Evolutionary conservation across 805 yeast genomes (phyloP).

Genomic region (Spathaspora passalidarum): DNA sequence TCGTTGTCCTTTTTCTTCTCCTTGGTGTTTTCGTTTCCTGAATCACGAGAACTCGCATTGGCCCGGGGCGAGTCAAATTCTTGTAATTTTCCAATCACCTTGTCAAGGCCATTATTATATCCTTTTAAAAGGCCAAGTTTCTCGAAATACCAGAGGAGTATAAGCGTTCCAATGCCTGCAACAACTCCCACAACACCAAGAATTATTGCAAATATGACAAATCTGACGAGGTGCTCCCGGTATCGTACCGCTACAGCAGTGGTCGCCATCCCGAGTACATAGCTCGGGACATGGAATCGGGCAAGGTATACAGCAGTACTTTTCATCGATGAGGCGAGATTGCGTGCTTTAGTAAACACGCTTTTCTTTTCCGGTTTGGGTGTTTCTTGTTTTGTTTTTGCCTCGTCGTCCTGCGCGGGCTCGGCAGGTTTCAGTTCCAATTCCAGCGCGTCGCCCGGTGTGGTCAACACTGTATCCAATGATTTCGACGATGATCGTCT

Average conservation of each 20-base stretch:
- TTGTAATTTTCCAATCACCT: not conserved
- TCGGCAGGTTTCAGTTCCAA: not conserved
- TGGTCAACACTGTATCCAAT: not conserved
- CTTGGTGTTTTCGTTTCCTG: not conserved
- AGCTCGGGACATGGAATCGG: slow-evolving; percentile 4
- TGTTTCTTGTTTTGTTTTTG: not conserved
- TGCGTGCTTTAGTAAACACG: not conserved
- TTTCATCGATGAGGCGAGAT: not conserved
- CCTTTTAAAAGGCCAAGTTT: not conserved
- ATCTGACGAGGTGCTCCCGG: not conserved
- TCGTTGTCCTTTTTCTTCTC: not conserved
- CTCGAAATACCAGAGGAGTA: slow-evolving; percentile 2
- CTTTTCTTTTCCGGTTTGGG: not conserved
- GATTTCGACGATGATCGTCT: not conserved
- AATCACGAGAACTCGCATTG: too few relatives aligned
- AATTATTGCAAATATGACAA: not conserved
- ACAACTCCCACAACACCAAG: not conserved
- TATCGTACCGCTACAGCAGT: not conserved
- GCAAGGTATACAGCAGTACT: not conserved
- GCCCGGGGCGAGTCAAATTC: not conserved
- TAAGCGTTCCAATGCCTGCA: not conserved
- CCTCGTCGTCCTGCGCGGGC: not conserved
- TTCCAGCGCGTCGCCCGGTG: not conserved
- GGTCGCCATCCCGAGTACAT: not conserved
- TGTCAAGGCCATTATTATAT: not conserved